Conservation (phyloP, 495 filamentous ascomycete genomes). For the Saxispiralis lemnorum region DNA sequence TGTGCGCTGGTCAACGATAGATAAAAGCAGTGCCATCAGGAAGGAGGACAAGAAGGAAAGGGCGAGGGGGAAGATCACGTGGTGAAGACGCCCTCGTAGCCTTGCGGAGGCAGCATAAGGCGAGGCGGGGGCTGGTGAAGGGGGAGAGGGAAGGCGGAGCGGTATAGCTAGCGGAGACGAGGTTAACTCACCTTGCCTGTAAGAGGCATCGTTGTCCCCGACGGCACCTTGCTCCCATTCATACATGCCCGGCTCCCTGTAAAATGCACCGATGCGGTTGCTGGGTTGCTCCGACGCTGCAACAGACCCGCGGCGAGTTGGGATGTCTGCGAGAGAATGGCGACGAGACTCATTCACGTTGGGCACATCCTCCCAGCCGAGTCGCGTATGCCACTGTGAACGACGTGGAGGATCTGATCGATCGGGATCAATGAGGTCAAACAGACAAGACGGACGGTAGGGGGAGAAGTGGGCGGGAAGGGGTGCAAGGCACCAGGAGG, state of each 20-base stretch:
- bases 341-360: slow-evolving; percentile 74
- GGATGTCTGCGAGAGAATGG: slow-evolving; percentile 78
- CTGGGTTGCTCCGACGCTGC: background rate
- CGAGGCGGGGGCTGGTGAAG: no score
- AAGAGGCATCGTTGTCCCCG: background rate
- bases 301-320: slow-evolving; percentile 14
- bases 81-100: no score
- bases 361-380: slow-evolving; percentile 53
- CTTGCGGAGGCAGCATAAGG: no score
- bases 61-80: no score
- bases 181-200: background rate
- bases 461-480: background rate
- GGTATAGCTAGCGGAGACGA: background rate
- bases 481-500: background rate
- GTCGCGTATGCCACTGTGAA: slow-evolving; percentile 72
- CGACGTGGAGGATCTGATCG: slow-evolving; percentile 4
- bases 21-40: no score
- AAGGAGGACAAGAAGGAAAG: no score
- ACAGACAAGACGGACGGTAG: background rate
- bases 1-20: no score
- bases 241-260: background rate
- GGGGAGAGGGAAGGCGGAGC: no score
- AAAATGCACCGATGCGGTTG: background rate
- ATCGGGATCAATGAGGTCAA: background rate
- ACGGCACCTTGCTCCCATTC: background rate